Conservation (phyloP, 495 filamentous ascomycete species). For the Lineolata rhizophorae region DNA sequence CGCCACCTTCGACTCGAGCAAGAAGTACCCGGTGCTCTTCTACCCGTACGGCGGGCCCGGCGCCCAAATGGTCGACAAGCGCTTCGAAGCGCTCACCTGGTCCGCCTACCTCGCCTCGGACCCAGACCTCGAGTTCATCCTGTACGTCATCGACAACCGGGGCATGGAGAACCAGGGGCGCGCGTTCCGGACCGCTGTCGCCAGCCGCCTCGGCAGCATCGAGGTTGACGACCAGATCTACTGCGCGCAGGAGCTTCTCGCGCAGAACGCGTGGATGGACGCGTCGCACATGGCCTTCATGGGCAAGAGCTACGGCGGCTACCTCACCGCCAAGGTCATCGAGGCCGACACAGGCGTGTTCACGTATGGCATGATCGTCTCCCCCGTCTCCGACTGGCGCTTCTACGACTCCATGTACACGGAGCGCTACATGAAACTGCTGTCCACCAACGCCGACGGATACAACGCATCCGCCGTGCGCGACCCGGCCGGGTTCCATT, state of each 20-base stretch:
- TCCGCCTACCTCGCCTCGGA: constrained; percentile 31
- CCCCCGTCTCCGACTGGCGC: constrained; percentile 34
- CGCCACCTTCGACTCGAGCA: constrained; percentile 24
- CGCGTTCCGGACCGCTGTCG: constrained; percentile 24
- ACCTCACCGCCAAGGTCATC: constrained; percentile 31
- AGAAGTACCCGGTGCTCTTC: constrained; percentile 34
- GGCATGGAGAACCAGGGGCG: constrained; percentile 33
- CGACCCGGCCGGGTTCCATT: constrained; percentile 26
- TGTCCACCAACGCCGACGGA: constrained; percentile 23
- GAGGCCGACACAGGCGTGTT: constrained; percentile 29
- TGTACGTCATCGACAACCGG: constrained; percentile 32
- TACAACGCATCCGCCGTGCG: constrained; percentile 26
- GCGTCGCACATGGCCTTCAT: constrained; percentile 28
- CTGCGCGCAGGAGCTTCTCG: constrained; percentile 25
- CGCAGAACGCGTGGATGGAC: constrained; percentile 24
- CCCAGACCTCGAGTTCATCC: constrained; percentile 33
- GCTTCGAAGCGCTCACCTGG: constrained; percentile 23
- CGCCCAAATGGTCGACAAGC: constrained; percentile 27
- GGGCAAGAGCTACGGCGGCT: constrained; percentile 39
- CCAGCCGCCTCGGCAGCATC: constrained; percentile 26
- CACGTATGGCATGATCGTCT: constrained; percentile 28
- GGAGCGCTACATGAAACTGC: constrained; percentile 40
- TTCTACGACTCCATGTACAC: constrained; percentile 44
- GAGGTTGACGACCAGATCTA: constrained; percentile 35
- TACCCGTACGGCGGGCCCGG: constrained; percentile 33